These are phyloP conservation scores for Wickerhamiella alocasiicola DNA, from an alignment of 805 yeast genomes.

Conservation along the genomic window DNA sequence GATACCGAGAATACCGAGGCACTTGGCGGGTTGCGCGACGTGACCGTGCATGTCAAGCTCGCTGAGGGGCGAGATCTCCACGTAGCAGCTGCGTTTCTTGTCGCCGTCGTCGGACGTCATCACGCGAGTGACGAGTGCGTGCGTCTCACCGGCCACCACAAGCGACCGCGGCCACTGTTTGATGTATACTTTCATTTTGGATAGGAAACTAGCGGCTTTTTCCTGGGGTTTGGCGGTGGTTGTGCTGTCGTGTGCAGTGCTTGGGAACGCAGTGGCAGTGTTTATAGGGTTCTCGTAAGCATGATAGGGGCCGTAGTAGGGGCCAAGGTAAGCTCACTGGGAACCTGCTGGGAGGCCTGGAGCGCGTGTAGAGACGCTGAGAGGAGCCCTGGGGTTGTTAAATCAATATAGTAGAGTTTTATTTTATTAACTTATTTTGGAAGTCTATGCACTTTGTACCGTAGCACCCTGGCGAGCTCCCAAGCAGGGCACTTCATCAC, in stretches of 20 bases:
- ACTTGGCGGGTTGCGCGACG: conserved; percentile 31
- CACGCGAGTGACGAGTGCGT: conserved; percentile 41
- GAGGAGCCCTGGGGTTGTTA: too few relatives aligned
- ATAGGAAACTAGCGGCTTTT: background rate
- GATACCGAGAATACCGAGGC: conserved; percentile 57
- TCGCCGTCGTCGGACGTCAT: conserved; percentile 14
- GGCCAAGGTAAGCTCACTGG: background rate
- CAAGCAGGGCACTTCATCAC: too few relatives aligned
- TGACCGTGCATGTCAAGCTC: conserved; percentile 31
- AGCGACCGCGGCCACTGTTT: conserved; percentile 57
- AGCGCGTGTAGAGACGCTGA: too few relatives aligned
- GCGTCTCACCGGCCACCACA: conserved; percentile 47
- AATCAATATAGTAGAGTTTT: too few relatives aligned
- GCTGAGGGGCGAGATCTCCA: conserved; percentile 34
- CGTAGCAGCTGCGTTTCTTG: conserved; percentile 24
- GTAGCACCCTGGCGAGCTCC: too few relatives aligned
- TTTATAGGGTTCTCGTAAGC: too few relatives aligned
- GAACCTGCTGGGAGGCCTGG: too few relatives aligned
- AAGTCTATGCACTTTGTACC: too few relatives aligned
- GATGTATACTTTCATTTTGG: conserved; percentile 46
- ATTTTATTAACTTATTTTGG: too few relatives aligned
- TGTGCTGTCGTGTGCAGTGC: background rate
- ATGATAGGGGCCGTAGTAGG: background rate
- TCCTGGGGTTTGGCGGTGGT: background rate
- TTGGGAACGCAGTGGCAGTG: background rate